These are phyloP conservation scores for Orbilia blumenaviensis DNA, from an alignment of 2,329 filamentous ascomycete species.

Conservation along the genomic window DNA sequence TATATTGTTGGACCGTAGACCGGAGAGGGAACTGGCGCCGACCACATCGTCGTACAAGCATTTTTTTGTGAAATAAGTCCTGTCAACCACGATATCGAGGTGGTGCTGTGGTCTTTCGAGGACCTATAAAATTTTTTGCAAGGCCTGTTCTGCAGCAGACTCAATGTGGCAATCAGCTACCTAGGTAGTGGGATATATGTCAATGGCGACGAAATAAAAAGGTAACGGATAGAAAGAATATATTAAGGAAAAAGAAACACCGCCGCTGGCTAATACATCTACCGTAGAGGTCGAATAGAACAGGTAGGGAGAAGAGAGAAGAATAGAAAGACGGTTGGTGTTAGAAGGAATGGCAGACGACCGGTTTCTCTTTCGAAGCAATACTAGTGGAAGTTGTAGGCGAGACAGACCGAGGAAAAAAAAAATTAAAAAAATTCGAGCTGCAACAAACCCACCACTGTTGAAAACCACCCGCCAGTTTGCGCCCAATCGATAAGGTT, in stretches of 20 bases:
- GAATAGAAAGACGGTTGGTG: neutral
- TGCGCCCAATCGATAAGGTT: constrained; percentile 53
- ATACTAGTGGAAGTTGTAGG: constrained; percentile 11
- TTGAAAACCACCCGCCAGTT: constrained; percentile 42
- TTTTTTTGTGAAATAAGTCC: neutral
- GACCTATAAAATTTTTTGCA: constrained; percentile 6
- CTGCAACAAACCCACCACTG: neutral
- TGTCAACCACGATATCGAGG: neutral
- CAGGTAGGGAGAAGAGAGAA: neutral
- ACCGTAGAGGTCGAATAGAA: neutral
- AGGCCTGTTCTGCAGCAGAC: neutral
- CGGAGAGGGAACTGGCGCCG: constrained; percentile 45
- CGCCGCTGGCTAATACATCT: neutral
- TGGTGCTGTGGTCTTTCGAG: neutral
- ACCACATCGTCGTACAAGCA: constrained; percentile 49
- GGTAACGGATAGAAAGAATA: neutral
- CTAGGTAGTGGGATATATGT: neutral
- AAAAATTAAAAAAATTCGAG: constrained; percentile 15
- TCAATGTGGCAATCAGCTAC: neutral
- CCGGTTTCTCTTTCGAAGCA: constrained; percentile 12
- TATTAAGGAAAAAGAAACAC: neutral
- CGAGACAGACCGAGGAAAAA: constrained; percentile 19
- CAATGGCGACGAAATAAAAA: neutral
- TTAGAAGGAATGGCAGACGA: constrained; percentile 32
- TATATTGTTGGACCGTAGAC: constrained; percentile 44